Percentiles rank a stretch among this genome's conserved stretches.
Conservation (phyloP, 2,329 filamentous ascomycete genomes). For the Penicillium corylophilum region DNA sequence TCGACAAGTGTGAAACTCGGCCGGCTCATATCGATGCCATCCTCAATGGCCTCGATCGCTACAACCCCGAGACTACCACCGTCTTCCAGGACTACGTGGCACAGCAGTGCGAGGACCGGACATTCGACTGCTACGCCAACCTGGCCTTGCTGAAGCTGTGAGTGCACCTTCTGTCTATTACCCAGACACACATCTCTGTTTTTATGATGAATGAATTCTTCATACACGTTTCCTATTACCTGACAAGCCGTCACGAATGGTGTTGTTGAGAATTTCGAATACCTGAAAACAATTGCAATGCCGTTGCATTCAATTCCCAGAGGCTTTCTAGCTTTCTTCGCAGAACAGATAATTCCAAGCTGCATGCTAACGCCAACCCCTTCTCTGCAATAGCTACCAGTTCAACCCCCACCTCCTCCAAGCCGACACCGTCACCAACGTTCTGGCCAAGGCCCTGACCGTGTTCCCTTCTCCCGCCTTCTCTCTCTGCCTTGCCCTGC, state of each 20-base stretch:
- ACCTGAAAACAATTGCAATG: constrained; percentile 60
- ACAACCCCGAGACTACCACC: constrained; percentile 95
- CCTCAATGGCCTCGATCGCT: constrained; percentile 94
- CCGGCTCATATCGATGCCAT: constrained; percentile 90
- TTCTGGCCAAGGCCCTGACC: constrained; percentile 96
- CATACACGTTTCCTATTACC: constrained; percentile 97
- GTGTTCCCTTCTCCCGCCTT: constrained; percentile 97
- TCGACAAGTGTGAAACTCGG: constrained; percentile 87
- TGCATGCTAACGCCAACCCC: constrained; percentile 11
- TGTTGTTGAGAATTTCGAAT: constrained; percentile 69
- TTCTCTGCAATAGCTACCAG: constrained; percentile 74
- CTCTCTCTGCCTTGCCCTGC: constrained; percentile 87
- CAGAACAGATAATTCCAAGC: not conserved
- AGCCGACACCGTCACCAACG: constrained; percentile 97
- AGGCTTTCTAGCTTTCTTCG: not conserved
- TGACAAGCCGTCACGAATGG: constrained; percentile 60
- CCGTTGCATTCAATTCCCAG: constrained; percentile 12
- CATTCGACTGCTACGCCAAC: constrained; percentile 95
- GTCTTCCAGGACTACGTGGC: constrained; percentile 92
- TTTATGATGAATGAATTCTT: constrained; percentile 69
- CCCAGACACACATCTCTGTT: constrained; percentile 6
- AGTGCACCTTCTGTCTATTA: constrained; percentile 35
- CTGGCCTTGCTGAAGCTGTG: constrained; percentile 95
- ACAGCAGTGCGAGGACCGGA: constrained; percentile 92
- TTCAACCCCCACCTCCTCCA: constrained; percentile 98